These are phyloP conservation scores for Epichloe coenophiala DNA, from an alignment of 2,329 filamentous ascomycete species.

Conservation along the genomic window DNA sequence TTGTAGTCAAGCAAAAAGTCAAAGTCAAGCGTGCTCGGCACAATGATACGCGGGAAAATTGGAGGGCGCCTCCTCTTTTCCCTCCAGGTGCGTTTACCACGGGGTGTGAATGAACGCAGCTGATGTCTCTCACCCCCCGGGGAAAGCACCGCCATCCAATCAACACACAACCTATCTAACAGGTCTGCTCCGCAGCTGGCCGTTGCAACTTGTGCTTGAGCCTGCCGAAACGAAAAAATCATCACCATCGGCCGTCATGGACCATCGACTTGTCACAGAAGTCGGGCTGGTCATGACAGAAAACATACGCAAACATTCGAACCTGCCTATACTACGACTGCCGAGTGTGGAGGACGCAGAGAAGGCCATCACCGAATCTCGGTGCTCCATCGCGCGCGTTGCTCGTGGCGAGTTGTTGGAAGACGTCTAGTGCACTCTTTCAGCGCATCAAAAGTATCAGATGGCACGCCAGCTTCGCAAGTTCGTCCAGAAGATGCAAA, in stretches of 20 bases:
- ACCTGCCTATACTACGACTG: constrained; percentile 9
- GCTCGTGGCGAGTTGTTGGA: constrained; percentile 16
- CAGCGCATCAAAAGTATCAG: constrained; percentile 10
- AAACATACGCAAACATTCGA: background rate
- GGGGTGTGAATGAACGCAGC: background rate
- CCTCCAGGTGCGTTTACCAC: constrained; percentile 1
- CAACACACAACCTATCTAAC: constrained; percentile 6
- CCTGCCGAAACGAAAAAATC: background rate
- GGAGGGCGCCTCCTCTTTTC: background rate
- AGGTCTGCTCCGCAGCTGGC: constrained; percentile 6
- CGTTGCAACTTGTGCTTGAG: constrained; percentile 7
- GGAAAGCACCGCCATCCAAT: constrained; percentile 4
- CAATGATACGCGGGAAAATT: background rate
- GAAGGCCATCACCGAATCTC: background rate
- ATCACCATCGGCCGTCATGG: background rate
- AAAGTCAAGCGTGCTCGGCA: background rate
- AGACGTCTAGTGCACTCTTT: constrained; percentile 14
- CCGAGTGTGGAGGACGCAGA: background rate
- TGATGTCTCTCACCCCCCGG: background rate
- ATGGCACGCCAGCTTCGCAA: constrained; percentile 15
- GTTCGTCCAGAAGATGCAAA: constrained; percentile 13
- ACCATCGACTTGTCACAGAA: constrained; percentile 4
- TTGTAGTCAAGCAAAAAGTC: background rate
- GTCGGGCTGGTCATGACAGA: constrained; percentile 9
- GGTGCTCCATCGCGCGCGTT: background rate